Conservation (phyloP, 345 rosid species). For the Gossypium mustelinum region DNA sequence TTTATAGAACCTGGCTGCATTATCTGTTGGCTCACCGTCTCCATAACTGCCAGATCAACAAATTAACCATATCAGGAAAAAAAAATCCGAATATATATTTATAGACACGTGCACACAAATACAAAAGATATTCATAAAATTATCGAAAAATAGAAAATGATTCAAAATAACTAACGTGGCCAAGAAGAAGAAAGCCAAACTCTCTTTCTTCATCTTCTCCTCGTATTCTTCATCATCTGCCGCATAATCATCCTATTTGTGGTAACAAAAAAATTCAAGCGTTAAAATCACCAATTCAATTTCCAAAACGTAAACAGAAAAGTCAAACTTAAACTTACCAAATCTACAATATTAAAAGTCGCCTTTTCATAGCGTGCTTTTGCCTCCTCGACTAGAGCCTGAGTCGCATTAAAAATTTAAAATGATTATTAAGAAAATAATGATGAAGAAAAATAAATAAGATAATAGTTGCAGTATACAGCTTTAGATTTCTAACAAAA, state of each 20-base stretch:
- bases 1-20: constrained; percentile 97
- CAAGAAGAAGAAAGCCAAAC: constrained; percentile 70
- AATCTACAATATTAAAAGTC: constrained; percentile 66
- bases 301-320: neutral
- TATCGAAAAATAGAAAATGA: neutral
- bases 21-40: constrained; percentile 99
- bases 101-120: neutral
- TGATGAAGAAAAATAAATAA: neutral
- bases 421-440: neutral
- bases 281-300: neutral
- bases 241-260: constrained; percentile 82
- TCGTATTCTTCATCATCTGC: constrained; percentile 92
- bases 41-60: constrained; percentile 58
- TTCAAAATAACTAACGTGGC: constrained; percentile 69
- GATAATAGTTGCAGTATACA: too few species aligned
- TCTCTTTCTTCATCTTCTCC: constrained; percentile 85
- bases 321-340: constrained; percentile 42
- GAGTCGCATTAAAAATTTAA: neutral
- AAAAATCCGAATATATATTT: too few species aligned
- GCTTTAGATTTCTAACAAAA: too few species aligned
- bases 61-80: constrained; percentile 14
- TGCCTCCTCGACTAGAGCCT: constrained; percentile 81
- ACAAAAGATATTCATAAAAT: neutral
- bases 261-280: neutral
- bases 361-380: constrained; percentile 83